Conservation (phyloP, 345 rosid species). For the Sisymbrium altissimum region DNA sequence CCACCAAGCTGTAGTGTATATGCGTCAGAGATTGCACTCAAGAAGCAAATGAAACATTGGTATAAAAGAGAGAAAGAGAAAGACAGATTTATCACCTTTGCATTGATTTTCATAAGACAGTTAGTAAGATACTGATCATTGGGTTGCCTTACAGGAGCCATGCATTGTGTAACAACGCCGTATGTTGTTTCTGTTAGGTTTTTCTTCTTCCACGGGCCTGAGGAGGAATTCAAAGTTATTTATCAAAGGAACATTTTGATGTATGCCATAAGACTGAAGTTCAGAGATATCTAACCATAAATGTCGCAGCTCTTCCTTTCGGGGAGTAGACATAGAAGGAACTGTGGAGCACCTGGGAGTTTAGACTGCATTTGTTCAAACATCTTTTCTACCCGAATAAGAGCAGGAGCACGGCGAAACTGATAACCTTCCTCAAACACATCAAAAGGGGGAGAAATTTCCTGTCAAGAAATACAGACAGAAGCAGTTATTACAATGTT, state of each 20-base stretch:
- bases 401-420: constrained; percentile 51
- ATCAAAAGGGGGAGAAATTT: constrained; percentile 51
- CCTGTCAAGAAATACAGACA: constrained; percentile 30
- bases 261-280: not conserved
- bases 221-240: not conserved
- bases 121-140: constrained; percentile 92
- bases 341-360: constrained; percentile 82
- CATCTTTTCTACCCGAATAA: constrained; percentile 81
- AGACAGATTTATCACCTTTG: constrained; percentile 51
- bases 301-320: constrained; percentile 78
- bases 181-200: constrained; percentile 68
- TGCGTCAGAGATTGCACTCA: constrained; percentile 9
- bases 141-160: constrained; percentile 65
- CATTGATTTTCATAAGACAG: constrained; percentile 82
- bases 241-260: not conserved
- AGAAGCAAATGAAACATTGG: not conserved
- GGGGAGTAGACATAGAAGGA: constrained; percentile 75
- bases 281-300: constrained; percentile 51
- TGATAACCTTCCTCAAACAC: constrained; percentile 60
- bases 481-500: not conserved
- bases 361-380: constrained; percentile 60
- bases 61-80: not conserved
- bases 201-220: constrained; percentile 93
- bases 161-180: constrained; percentile 89
- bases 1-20: constrained; percentile 74